Conservation (phyloP, 768 basidiomycete species). For the Boletus barrowsii region DNA sequence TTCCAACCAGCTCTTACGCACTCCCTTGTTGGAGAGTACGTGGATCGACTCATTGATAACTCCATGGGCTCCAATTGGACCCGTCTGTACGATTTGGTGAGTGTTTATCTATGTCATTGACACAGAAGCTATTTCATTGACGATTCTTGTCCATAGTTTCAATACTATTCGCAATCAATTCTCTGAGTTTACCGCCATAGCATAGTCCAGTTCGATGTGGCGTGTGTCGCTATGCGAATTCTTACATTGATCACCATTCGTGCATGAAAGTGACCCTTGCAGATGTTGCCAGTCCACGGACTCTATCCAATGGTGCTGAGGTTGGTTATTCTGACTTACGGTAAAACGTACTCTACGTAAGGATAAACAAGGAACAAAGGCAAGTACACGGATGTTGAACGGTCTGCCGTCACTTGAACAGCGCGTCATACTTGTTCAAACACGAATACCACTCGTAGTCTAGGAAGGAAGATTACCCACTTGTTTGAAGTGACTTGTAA, state of each 20-base stretch:
- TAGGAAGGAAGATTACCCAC: conserved; percentile 25
- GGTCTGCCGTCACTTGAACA: conserved; percentile 41
- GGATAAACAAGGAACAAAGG: neutral
- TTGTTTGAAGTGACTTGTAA: neutral
- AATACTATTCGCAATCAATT: conserved; percentile 93
- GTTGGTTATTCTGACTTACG: neutral
- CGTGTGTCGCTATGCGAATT: neutral
- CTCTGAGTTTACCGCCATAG: conserved; percentile 38
- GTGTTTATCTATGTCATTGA: conserved; percentile 27
- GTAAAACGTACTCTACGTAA: neutral
- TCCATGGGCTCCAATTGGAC: conserved; percentile 95
- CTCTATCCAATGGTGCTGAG: neutral
- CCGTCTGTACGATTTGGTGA: conserved; percentile 89
- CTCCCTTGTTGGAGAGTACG: conserved; percentile 76
- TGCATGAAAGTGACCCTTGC: conserved; percentile 1
- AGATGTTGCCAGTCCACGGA: neutral
- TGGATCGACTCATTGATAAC: conserved; percentile 86
- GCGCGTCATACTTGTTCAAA: conserved; percentile 66
- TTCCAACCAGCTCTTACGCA: conserved; percentile 92
- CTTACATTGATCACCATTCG: neutral
- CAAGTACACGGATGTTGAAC: conserved; percentile 1
- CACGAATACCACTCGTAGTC: conserved; percentile 91
- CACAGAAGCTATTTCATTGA: conserved; percentile 1
- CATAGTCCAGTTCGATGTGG: neutral
- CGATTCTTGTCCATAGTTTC: conserved; percentile 52